A percentile compares a stretch with the other conserved stretches of the same genome.
Conservation (phyloP, 345 rosid genomes). For the Salix suchowensis region DNA sequence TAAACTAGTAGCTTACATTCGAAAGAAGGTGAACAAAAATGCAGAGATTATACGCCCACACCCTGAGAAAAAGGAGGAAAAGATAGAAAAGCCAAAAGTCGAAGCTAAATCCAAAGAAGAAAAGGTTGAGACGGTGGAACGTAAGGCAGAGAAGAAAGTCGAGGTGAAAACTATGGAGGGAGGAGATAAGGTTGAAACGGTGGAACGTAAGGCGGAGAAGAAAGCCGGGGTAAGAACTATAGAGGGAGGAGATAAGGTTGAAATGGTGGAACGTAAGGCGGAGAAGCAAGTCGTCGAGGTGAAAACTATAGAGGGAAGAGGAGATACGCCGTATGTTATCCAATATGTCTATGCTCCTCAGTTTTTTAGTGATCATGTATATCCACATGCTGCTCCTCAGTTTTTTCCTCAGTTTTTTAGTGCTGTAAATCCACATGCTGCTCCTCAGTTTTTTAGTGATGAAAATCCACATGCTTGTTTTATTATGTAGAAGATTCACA, state of each 20-base stretch:
- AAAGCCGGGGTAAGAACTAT: conserved; percentile 25
- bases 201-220: conserved; percentile 33
- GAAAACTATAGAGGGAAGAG: conserved; percentile 37
- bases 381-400: conserved; percentile 46
- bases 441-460: conserved; percentile 83
- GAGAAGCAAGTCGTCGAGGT: conserved; percentile 11
- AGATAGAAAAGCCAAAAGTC: conserved; percentile 20
- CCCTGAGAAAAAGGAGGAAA: conserved; percentile 24
- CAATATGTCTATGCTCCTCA: conserved; percentile 82
- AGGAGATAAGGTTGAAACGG: conserved; percentile 7
- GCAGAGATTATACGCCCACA: conserved; percentile 56
- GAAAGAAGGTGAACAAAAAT: conserved; percentile 55
- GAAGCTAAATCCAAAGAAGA: conserved; percentile 18
- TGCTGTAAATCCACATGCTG: not conserved
- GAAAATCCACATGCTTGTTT: conserved; percentile 85
- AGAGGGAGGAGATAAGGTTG: not conserved
- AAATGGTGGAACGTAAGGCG: conserved; percentile 31
- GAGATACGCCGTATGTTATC: conserved; percentile 51
- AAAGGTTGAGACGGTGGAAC: conserved; percentile 20
- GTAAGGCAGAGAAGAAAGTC: conserved; percentile 37
- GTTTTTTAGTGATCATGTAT: not conserved
- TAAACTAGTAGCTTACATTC: conserved; percentile 45
- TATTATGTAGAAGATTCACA: conserved; percentile 27
- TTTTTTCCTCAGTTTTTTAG: conserved; percentile 53
- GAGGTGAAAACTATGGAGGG: conserved; percentile 10